Percentiles rank a stretch among this genome's conserved stretches.
phyloP scores from a whole-genome alignment of 352 stramenopile genomes.

The Pythium plurisporium region DNA sequence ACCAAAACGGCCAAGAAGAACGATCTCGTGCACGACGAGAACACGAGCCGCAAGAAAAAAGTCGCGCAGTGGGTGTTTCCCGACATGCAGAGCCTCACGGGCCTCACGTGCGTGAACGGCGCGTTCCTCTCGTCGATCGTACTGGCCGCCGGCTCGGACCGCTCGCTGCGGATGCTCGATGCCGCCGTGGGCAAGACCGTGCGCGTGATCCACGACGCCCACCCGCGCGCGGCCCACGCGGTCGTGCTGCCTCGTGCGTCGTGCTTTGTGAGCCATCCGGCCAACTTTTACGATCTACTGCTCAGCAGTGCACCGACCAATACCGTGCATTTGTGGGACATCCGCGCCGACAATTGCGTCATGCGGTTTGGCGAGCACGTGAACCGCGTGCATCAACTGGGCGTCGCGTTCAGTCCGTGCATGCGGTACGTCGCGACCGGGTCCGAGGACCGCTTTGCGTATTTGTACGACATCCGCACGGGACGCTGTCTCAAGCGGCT shows the following conservation, averaged over 20 bases:
- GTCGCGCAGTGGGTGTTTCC: conserved; percentile 56
- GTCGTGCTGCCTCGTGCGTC: conserved; percentile 62
- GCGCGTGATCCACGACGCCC: conserved; percentile 59
- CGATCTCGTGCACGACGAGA: conserved; percentile 36
- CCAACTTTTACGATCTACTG: conserved; percentile 84
- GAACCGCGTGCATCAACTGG: conserved; percentile 75
- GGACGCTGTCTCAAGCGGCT: conserved; percentile 56
- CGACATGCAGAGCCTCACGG: conserved; percentile 66
- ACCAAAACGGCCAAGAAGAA: conserved; percentile 38
- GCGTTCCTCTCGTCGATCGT: conserved; percentile 77
- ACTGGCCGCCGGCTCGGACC: conserved; percentile 68
- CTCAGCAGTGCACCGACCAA: conserved; percentile 66
- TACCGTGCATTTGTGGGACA: conserved; percentile 80
- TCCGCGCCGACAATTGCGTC: conserved; percentile 81
- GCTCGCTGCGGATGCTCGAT: conserved; percentile 73
- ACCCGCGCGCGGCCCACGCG: conserved; percentile 58
- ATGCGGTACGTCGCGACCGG: conserved; percentile 88
- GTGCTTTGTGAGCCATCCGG: conserved; percentile 58
- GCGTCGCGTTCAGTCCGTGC: conserved; percentile 80
- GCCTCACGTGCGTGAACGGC: conserved; percentile 70
- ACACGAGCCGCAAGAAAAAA: conserved; percentile 64
- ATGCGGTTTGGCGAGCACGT: conserved; percentile 82
- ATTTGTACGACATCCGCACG: conserved; percentile 86
- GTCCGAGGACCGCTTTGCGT: conserved; percentile 76
- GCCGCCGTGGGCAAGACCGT: conserved; percentile 44